A percentile compares a stretch with the other conserved stretches of the same genome.
These are phyloP conservation scores for Phlebiopsis gigantea DNA, from an alignment of 768 basidiomycete genomes.

Conservation along the genomic window DNA sequence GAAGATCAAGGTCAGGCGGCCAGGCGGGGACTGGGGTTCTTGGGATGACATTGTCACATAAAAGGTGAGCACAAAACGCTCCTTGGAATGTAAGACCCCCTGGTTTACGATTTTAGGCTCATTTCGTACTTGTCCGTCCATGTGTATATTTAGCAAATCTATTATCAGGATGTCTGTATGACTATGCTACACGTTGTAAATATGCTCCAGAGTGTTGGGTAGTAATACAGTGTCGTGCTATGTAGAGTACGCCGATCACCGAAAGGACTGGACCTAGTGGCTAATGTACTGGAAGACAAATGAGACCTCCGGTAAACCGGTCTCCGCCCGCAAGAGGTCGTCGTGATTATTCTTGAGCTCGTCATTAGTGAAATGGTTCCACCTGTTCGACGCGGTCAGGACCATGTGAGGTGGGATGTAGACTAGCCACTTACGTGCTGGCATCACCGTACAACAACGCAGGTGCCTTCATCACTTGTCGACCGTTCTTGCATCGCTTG, in stretches of 20 bases:
- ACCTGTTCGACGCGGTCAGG: conserved; percentile 41
- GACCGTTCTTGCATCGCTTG: conserved; percentile 83
- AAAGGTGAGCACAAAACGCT: conserved; percentile 6
- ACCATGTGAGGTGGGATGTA: not conserved
- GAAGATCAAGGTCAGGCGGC: conserved; percentile 66
- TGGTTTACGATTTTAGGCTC: not conserved
- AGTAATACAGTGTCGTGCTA: not conserved
- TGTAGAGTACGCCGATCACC: not conserved
- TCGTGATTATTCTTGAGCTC: conserved; percentile 93
- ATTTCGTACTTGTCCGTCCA: no score
- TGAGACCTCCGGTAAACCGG: conserved; percentile 77
- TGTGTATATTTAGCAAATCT: conserved; percentile 3
- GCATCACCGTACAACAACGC: conserved; percentile 94
- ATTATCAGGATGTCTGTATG: conserved; percentile 1
- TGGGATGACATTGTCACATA: conserved; percentile 65
- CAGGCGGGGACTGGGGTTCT: conserved; percentile 66
- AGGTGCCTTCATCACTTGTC: conserved; percentile 75
- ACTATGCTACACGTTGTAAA: conserved; percentile 1
- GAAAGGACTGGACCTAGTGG: conserved; percentile 41
- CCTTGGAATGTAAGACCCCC: not conserved
- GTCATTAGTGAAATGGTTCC: conserved; percentile 94
- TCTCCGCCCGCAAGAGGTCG: conserved; percentile 88
- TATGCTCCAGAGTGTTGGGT: not conserved
- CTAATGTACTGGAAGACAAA: conserved; percentile 97
- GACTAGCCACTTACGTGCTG: conserved; percentile 74